These are phyloP conservation scores for Phytophthora litchii DNA, from an alignment of 352 stramenopile species.

Conservation along the genomic window DNA sequence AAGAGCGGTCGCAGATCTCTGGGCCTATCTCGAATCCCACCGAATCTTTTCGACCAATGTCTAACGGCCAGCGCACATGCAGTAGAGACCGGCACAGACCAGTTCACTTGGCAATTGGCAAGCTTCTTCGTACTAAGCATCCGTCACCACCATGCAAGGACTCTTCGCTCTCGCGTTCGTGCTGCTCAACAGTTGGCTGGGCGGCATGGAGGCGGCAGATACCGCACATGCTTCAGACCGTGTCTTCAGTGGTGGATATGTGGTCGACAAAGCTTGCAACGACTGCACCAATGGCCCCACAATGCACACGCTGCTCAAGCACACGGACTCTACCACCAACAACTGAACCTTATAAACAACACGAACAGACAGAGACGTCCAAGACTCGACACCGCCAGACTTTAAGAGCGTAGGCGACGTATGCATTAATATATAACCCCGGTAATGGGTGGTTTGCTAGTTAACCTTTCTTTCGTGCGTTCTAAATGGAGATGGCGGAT, in stretches of 20 bases:
- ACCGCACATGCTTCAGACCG: conserved; percentile 18
- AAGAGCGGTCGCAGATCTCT: conserved; percentile 8
- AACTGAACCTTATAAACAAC: conserved; percentile 2
- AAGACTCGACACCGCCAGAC: conserved; percentile 10
- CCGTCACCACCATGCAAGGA: conserved; percentile 41
- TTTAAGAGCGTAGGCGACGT: conserved; percentile 14
- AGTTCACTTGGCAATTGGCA: conserved; percentile 23
- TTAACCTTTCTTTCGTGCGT: not conserved
- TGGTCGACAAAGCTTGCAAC: conserved; percentile 28
- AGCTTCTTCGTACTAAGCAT: not conserved
- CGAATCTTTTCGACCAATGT: conserved; percentile 25
- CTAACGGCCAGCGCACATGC: conserved; percentile 24
- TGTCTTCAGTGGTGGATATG: conserved; percentile 21
- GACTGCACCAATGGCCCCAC: conserved; percentile 9
- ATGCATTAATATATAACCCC: conserved; percentile 33
- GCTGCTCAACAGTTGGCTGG: conserved; percentile 39
- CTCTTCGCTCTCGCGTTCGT: conserved; percentile 51
- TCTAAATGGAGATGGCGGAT: not conserved
- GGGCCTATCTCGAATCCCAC: conserved; percentile 16
- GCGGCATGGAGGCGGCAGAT: conserved; percentile 11
- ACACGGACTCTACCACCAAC: conserved; percentile 8
- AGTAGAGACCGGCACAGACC: not conserved
- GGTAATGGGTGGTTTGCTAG: not conserved
- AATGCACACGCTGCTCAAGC: conserved; percentile 27
- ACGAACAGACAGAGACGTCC: conserved; percentile 1